Percentiles rank a stretch among this genome's conserved stretches.
These are phyloP conservation scores for Cryphonectria radicalis DNA, from an alignment of 2,329 filamentous ascomycete species.

Conservation along the genomic window DNA sequence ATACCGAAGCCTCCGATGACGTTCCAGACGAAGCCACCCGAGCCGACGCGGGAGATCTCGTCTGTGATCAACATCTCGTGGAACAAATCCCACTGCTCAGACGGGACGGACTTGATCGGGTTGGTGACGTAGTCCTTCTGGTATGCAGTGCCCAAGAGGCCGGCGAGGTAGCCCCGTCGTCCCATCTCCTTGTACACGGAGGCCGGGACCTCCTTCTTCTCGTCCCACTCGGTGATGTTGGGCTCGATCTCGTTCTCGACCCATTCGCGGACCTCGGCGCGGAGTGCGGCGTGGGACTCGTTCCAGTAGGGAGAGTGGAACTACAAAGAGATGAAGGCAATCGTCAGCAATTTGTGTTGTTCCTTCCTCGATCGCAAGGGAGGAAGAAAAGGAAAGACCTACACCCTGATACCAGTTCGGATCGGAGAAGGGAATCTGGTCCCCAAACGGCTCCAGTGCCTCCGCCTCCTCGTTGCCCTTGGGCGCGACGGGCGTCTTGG, in stretches of 20 bases:
- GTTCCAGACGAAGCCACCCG: conserved; percentile 96
- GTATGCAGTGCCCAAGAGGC: conserved; percentile 83
- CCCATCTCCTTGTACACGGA: conserved; percentile 96
- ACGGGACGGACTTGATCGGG: conserved; percentile 74
- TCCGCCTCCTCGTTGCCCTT: conserved; percentile 59
- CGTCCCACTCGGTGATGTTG: conserved; percentile 94
- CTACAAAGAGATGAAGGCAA: conserved; percentile 47
- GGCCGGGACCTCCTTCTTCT: conserved; percentile 86
- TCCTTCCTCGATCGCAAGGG: neutral
- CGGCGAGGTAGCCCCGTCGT: conserved; percentile 88
- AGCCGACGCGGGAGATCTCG: conserved; percentile 85
- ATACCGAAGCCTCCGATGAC: conserved; percentile 96
- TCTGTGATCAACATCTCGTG: conserved; percentile 96
- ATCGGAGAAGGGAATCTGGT: conserved; percentile 88
- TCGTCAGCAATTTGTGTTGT: neutral
- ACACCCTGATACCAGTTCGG: conserved; percentile 95
- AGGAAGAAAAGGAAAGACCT: conserved; percentile 43
- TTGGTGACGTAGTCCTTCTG: conserved; percentile 74
- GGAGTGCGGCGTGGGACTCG: conserved; percentile 87
- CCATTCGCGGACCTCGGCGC: conserved; percentile 90
- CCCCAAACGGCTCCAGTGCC: conserved; percentile 81
- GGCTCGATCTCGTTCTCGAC: conserved; percentile 88
- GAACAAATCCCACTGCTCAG: conserved; percentile 97
- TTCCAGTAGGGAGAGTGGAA: conserved; percentile 98
- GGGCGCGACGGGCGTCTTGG: conserved; percentile 39